Conservation (phyloP, 805 yeast species). For the Dipodascopsis uninucleata region DNA sequence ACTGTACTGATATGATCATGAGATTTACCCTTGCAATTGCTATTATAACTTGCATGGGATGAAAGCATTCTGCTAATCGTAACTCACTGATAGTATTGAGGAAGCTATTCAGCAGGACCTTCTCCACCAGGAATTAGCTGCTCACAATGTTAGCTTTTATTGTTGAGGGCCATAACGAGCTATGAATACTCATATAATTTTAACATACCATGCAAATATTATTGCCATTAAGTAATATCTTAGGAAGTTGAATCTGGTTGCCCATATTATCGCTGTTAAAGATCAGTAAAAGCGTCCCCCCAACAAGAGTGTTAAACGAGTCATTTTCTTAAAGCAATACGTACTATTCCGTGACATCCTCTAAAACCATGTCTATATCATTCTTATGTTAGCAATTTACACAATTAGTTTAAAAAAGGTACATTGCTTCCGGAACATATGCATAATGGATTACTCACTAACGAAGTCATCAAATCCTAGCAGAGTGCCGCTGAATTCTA, state of each 20-base stretch:
- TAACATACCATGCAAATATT: conserved; percentile 40
- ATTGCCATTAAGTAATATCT: conserved; percentile 41
- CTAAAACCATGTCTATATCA: conserved; percentile 69
- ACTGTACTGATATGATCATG: too few species aligned
- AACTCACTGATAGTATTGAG: too few species aligned
- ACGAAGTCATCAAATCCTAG: conserved; percentile 95
- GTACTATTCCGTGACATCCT: conserved; percentile 64
- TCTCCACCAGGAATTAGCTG: conserved; percentile 30
- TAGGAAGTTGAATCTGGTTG: conserved; percentile 42
- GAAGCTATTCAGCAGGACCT: too few species aligned
- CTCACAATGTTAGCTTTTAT: not conserved
- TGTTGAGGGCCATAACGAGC: too few species aligned
- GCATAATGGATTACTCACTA: too few species aligned
- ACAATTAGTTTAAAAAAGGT: too few species aligned
- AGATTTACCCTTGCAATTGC: too few species aligned
- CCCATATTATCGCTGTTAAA: conserved; percentile 44
- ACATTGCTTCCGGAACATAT: too few species aligned
- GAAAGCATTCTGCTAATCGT: too few species aligned
- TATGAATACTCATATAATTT: not conserved
- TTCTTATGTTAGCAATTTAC: too few species aligned
- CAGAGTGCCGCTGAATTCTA: conserved; percentile 81
- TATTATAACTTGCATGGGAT: too few species aligned
- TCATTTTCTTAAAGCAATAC: conserved; percentile 16
- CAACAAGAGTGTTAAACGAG: conserved; percentile 15
- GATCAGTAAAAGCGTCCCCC: not conserved